Percentiles rank a stretch among this genome's conserved stretches.
Conservation (phyloP, 1,284 basidiomycete genomes). For the Vanrija pseudolonga region DNA sequence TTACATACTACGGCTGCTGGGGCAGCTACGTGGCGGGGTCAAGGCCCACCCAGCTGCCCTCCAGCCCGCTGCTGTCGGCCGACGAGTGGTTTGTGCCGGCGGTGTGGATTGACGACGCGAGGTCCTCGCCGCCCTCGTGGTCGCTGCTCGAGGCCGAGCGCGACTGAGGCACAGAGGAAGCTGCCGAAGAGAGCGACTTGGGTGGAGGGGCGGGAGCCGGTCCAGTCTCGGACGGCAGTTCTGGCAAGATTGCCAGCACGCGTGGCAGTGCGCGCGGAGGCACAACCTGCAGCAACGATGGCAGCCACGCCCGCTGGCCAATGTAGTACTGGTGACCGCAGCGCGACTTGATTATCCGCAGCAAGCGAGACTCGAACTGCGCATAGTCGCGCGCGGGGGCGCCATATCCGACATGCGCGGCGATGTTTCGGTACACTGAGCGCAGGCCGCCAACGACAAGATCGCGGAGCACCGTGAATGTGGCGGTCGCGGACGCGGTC, state of each 20-base stretch:
- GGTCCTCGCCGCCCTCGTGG: constrained; percentile 38
- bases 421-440: neutral
- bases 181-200: constrained; percentile 5
- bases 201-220: constrained; percentile 17
- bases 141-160: constrained; percentile 28
- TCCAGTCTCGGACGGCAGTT: constrained; percentile 31
- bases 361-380: constrained; percentile 29
- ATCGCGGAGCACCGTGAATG: constrained; percentile 34
- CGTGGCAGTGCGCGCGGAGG: constrained; percentile 20
- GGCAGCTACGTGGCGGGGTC: constrained; percentile 6
- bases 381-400: constrained; percentile 29
- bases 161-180: constrained; percentile 2
- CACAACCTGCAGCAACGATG: constrained; percentile 24
- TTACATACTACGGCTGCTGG: neutral
- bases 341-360: constrained; percentile 29
- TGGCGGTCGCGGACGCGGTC: constrained; percentile 17
- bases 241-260: constrained; percentile 23
- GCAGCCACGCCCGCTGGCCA: constrained; percentile 33
- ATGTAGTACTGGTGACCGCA: constrained; percentile 18
- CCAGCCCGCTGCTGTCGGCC: constrained; percentile 27
- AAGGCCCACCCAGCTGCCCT: constrained; percentile 40
- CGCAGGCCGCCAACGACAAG: constrained; percentile 23
- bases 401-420: constrained; percentile 26
- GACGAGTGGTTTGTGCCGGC: constrained; percentile 22
- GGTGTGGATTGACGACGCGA: constrained; percentile 40